Conservation (phyloP, 768 basidiomycete genomes). For the Lactarius pseudohatsudake region DNA sequence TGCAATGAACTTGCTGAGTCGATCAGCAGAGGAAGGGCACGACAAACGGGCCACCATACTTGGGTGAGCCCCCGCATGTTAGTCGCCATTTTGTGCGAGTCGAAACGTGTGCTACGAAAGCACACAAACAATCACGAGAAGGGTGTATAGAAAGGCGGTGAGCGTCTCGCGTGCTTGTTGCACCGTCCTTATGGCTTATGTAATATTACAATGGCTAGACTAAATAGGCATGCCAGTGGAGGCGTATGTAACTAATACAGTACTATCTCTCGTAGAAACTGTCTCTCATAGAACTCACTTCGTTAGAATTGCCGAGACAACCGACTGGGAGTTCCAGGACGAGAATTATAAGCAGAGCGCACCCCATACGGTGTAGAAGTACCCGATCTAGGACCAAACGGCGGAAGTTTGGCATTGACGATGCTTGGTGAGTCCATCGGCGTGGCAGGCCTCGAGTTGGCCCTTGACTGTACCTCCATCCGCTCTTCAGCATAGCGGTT, state of each 20-base stretch:
- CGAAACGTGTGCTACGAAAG: background rate
- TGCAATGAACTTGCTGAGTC: constrained; percentile 81
- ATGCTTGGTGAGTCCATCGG: constrained; percentile 56
- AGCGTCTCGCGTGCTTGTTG: background rate
- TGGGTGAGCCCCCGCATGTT: constrained; percentile 92
- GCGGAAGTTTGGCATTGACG: constrained; percentile 39
- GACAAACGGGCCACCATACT: constrained; percentile 45
- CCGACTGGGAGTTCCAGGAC: constrained; percentile 65
- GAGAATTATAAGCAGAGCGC: constrained; percentile 49
- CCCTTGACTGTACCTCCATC: constrained; percentile 52
- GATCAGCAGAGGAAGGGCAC: constrained; percentile 2
- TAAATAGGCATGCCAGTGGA: too few relatives aligned
- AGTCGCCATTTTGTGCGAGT: constrained; percentile 64
- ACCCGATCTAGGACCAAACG: constrained; percentile 51
- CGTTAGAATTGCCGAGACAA: constrained; percentile 43
- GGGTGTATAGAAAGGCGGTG: background rate
- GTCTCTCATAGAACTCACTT: constrained; percentile 4
- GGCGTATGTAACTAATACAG: too few relatives aligned
- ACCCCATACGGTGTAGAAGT: constrained; percentile 52
- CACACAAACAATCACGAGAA: background rate
- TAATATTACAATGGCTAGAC: background rate
- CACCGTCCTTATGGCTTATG: background rate
- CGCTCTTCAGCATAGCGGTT: constrained; percentile 71
- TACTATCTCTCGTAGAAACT: too few relatives aligned
- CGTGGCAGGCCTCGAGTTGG: constrained; percentile 65